A percentile compares a stretch with the other conserved stretches of the same genome.
Conservation (phyloP, 768 basidiomycete species). For the Leccinellum albellum region DNA sequence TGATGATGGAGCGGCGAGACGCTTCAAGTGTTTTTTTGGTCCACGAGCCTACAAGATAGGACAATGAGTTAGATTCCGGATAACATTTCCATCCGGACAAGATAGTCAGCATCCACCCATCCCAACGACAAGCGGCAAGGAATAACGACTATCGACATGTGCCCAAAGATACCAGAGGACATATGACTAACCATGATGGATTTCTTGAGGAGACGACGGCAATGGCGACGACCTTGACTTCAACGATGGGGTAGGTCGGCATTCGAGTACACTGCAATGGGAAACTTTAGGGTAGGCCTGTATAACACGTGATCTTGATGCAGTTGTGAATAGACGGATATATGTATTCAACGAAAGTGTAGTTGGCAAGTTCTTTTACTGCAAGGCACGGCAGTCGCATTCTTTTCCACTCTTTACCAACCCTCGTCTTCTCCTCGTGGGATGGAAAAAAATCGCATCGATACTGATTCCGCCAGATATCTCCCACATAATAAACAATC, state of each 20-base stretch:
- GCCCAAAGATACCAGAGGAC: not conserved
- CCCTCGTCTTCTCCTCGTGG: slow-evolving; percentile 5
- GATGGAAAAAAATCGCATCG: slow-evolving; percentile 21
- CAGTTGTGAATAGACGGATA: slow-evolving; percentile 7
- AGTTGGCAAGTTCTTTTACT: not conserved
- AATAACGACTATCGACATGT: not conserved
- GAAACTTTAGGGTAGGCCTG: slow-evolving; percentile 25
- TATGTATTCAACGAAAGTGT: not conserved
- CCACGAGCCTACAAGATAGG: slow-evolving; percentile 71
- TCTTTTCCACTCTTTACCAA: not conserved
- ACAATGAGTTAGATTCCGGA: slow-evolving; percentile 13
- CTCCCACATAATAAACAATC: slow-evolving; percentile 16
- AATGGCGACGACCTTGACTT: slow-evolving; percentile 21
- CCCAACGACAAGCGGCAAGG: not conserved
- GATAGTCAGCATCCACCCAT: slow-evolving; percentile 27
- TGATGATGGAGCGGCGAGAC: slow-evolving; percentile 92
- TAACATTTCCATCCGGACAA: slow-evolving; percentile 17
- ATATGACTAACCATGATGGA: slow-evolving; percentile 31
- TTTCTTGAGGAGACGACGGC: slow-evolving; percentile 27
- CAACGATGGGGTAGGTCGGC: slow-evolving; percentile 11
- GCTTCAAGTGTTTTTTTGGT: slow-evolving; percentile 99
- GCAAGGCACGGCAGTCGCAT: not conserved
- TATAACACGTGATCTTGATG: slow-evolving; percentile 19
- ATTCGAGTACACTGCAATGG: not conserved
- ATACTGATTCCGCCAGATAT: slow-evolving; percentile 13